A percentile compares a stretch with the other conserved stretches of the same genome.
Conservation (phyloP, 2,329 filamentous ascomycete species). For the Gliomastix tumulicola region DNA sequence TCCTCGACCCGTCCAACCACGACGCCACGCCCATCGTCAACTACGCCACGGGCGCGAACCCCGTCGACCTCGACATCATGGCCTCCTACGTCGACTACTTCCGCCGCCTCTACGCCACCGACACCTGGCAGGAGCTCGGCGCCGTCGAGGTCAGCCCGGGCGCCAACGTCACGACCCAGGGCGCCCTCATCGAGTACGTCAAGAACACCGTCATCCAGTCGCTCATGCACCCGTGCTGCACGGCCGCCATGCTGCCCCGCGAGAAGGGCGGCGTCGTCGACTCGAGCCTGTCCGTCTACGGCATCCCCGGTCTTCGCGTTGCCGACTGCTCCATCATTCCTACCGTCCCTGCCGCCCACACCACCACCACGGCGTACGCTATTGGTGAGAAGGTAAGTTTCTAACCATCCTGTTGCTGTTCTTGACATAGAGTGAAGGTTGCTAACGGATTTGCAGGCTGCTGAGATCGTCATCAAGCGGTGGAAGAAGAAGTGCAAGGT, state of each 20-base stretch:
- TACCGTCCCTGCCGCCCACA: slow-evolving; percentile 26
- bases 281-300: slow-evolving; percentile 22
- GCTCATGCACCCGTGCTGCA: slow-evolving; percentile 33
- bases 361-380: slow-evolving; percentile 42
- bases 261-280: slow-evolving; percentile 26
- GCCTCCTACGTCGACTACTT: slow-evolving; percentile 19
- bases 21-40: slow-evolving; percentile 21
- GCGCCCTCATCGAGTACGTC: slow-evolving; percentile 11
- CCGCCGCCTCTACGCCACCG: slow-evolving; percentile 16
- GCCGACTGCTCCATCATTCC: slow-evolving; percentile 17
- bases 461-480: slow-evolving; percentile 9
- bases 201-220: slow-evolving; percentile 21
- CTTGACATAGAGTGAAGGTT: neutral
- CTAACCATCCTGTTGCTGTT: neutral
- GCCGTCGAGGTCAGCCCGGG: slow-evolving; percentile 21
- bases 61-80: slow-evolving; percentile 25
- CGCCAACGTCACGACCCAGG: slow-evolving; percentile 9
- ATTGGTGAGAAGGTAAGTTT: slow-evolving; percentile 37
- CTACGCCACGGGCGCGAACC: slow-evolving; percentile 24
- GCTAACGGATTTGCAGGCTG: slow-evolving; percentile 8
- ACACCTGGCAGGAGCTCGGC: slow-evolving; percentile 15
- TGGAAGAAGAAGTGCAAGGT: slow-evolving; percentile 5
- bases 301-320: slow-evolving; percentile 20
- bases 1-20: slow-evolving; percentile 12
- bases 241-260: slow-evolving; percentile 34